phyloP scores from a whole-genome alignment of 805 yeast species.

The Lipomyces orientalis region DNA sequence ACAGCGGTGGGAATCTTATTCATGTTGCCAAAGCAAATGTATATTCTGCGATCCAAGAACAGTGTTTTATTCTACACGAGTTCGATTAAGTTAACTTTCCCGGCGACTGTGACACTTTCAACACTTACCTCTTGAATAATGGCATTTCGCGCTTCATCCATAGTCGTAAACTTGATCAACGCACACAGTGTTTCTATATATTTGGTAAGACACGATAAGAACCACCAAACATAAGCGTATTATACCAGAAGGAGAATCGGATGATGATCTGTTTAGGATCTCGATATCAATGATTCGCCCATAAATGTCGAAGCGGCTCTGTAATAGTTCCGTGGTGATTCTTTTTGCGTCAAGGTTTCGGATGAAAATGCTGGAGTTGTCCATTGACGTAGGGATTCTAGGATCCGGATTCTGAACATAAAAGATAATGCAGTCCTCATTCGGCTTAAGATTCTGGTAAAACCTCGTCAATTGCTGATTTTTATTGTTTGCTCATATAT shows the following conservation, averaged over 20 bases:
- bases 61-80: conserved; percentile 30
- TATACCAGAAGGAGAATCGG: neutral
- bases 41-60: conserved; percentile 30
- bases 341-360: conserved; percentile 65
- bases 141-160: conserved; percentile 33
- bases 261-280: neutral
- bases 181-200: conserved; percentile 21
- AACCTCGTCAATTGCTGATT: conserved; percentile 61
- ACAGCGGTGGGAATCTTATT: conserved; percentile 28
- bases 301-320: conserved; percentile 65
- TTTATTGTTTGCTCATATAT: conserved; percentile 65
- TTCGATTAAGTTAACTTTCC: neutral
- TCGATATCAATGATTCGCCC: conserved; percentile 61
- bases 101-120: neutral
- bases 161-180: conserved; percentile 17
- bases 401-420: conserved; percentile 48
- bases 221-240: too few species aligned
- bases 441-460: conserved; percentile 38
- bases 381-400: conserved; percentile 54
- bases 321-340: conserved; percentile 60
- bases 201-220: neutral
- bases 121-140: conserved; percentile 28
- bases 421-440: conserved; percentile 16
- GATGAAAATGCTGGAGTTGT: conserved; percentile 71
- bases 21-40: conserved; percentile 32